A percentile compares a stretch with the other conserved stretches of the same genome.
phyloP scores from a whole-genome alignment of 768 basidiomycete genomes.

The Termitomyces eurrhizus region DNA sequence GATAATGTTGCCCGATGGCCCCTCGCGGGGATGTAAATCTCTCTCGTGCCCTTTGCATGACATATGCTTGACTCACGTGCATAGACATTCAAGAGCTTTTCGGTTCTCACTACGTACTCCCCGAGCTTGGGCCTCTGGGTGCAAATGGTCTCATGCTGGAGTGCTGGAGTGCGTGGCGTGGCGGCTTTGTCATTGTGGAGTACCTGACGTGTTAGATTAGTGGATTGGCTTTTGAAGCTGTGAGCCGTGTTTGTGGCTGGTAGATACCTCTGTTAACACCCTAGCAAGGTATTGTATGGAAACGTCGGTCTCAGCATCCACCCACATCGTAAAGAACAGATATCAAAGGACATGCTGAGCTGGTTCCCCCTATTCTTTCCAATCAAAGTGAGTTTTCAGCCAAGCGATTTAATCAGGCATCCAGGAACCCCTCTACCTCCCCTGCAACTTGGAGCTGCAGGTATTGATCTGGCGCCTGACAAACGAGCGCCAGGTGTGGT shows the following conservation, averaged over 20 bases:
- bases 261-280: not conserved
- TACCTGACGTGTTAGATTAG: constrained; percentile 19
- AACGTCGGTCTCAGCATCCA: constrained; percentile 91
- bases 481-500: constrained; percentile 90
- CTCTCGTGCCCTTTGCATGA: too few species aligned
- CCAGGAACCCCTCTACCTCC: constrained; percentile 95
- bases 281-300: constrained; percentile 66
- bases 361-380: constrained; percentile 99
- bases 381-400: constrained; percentile 50
- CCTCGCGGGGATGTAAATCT: constrained; percentile 55
- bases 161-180: constrained; percentile 60
- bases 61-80: not conserved
- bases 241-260: constrained; percentile 16
- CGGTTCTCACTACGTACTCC: constrained; percentile 58
- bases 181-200: too few species aligned
- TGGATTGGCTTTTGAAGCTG: constrained; percentile 94
- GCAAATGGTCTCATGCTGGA: constrained; percentile 72
- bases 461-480: constrained; percentile 95
- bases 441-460: constrained; percentile 89
- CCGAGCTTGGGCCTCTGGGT: constrained; percentile 64
- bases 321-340: constrained; percentile 77
- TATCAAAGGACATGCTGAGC: constrained; percentile 96
- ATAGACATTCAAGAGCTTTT: constrained; percentile 64
- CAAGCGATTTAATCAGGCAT: too few species aligned
- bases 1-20: constrained; percentile 53